Evolutionary conservation across 2,329 filamentous ascomycete genomes (phyloP), one percentile per base, ranked within the genome.

Genomic region (Pseudogymnoascus verrucosus): DNA sequence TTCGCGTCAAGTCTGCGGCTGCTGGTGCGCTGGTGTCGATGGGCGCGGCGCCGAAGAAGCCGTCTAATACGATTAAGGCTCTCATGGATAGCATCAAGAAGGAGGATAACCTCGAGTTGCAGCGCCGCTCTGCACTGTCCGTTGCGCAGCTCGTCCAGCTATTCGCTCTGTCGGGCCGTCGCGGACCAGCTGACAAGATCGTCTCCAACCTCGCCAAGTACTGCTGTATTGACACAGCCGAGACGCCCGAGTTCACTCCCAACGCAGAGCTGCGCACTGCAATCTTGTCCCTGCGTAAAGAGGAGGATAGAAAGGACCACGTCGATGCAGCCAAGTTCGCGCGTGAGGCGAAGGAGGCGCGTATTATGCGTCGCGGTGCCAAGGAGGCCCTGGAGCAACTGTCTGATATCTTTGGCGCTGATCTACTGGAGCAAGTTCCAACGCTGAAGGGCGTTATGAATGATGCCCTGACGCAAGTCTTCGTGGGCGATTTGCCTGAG

Each of bases 81-180:
- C 90, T 99, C 76, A 99, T 99, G 95, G 95, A 99, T 74, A 98
- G 93, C 71, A 85, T 99, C 72, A 99, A 98, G 77, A 88, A 87
- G 39, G 96, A 99, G 73, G 95, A 97, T 70, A 98, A 96, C 71
- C 77, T 89, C 28, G 90, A 95, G 68, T 80, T 99, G 1, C 95
- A 99, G 74, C 86, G 85, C 69, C 89, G 93, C 23, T 96, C 93
- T 28, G 91, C 93, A 1, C 85, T 84, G 12, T 93, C 92, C 2
- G 89, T 99, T 62, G 91, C 92, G 5, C 84, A 84, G 40, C 85
- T 98, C 19, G 88, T 99, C n/a, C 87, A 90, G 68, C 82, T 95
- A 21, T 95, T 98, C 70, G 92, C 91, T 3, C 84, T 86, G 44
- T 86, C 86, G 63, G 89, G 91, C 40, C 89, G 93, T 66, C 84